Evolutionary conservation across 345 rosid genomes (phyloP), one percentile per base, ranked within the genome.

Genomic region (Brassica incana): DNA sequence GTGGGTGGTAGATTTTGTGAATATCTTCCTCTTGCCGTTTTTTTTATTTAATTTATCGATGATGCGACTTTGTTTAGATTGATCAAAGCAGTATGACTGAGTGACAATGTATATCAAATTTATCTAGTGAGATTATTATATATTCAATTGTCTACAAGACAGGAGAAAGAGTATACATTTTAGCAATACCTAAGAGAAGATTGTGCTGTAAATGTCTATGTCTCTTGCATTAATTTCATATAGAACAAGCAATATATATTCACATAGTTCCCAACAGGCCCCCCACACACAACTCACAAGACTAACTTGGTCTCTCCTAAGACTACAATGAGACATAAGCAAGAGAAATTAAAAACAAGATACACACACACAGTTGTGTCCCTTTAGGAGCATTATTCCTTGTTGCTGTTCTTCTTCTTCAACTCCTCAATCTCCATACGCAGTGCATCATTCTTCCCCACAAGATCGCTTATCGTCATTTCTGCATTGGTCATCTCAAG

Each of bases 51-150:
- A 32, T 32, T 23, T 23, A 23, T 23, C 38, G 36, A 18, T 20
- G 35, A 27, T 75, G 56, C 2, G 25, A 11, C 16, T 33, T 74
- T 48, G 33, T 30, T 20, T 33, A 33, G 38, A 7, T 50, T 50
- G 71, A n/a, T 33, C 10, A 32, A 50, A 48, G 63, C 63, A 48
- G 15, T 65, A 74, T 60, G 71, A 38, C 18, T 63, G 43, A 15
- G 25, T 63, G 16, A 38, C 11, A 12, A 12, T 50, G 33, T 62
- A 15, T 14, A 32, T 63, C 14, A 18, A 65, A 65, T 30, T 23
- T 3, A 48, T 16, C 12, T 33, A 20, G 23, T 65, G 25, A 52
- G 9, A 14, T 35, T 20, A 0, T 61, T 23, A 23, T 23, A 40
- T 36, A 29, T 69, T 69, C 8, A 40, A 8, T 14, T 71, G 20